Base-by-base conservation (phyloP, 2,329 filamentous ascomycete species). In the Magnaporthales sp. region DNA sequence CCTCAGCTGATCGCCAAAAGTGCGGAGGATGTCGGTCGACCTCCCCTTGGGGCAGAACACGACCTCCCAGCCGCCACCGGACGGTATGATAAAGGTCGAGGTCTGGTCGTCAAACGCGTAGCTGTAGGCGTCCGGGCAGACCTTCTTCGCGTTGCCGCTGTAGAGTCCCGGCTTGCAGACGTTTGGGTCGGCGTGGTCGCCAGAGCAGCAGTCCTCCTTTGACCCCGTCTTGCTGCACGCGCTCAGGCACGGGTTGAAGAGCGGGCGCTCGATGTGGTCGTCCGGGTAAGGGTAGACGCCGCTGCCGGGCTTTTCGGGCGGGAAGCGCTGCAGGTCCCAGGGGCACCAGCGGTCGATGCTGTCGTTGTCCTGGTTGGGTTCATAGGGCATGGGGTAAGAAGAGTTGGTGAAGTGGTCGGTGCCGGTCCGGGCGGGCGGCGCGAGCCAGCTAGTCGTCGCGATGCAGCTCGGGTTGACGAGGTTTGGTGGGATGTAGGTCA, bases 41-140 rank as follows among this genome's bases (percentile, higher is more conserved):
- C 85, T 76, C 10, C 86, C 85, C 13, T 73, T 74, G 1, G 92
- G 92, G 75, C 92, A 95, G 75, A 95, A 91, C 10, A 90, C 83
- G 15, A 95, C 83, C 75, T 93, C 87, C 81, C 91, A 95, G 0
- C 91, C 91, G 26, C 89, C 90, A 22, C 91, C 91, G 11, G 76
- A 80, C 2, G 86, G 86, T 46, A 89, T 80, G 71, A 87, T 86
- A 71, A 89, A 89, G 0, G 86, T 89, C 19, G 83, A 85, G 31
- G 79, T 78, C 68, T 80, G 77, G 72, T 88, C 84, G 70, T 87
- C 84, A 75, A 86, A 86, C 64, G 90, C 88, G 75, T 86, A 96
- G 73, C 89, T 92, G 78, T 95, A 96, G 2, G 91, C 91, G 77
- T 96, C 92, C 0, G 92, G 91, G 74, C 92, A 96, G 13, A 94